Conservation (phyloP, 805 yeast genomes). For the Starmerella tilneyi region DNA sequence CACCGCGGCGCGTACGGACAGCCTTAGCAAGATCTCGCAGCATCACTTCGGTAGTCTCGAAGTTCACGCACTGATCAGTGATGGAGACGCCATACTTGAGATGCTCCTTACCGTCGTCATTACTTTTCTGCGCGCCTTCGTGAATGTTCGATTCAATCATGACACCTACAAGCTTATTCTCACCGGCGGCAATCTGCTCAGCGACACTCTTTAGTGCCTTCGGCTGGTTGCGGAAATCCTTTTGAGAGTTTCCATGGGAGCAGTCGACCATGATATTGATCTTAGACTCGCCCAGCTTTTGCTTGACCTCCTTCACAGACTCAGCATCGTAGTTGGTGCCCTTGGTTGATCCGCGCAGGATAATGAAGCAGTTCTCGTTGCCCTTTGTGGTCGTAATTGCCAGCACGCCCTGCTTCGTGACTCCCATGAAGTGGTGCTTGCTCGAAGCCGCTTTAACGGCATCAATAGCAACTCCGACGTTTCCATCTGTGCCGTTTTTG, state of each 20-base stretch:
- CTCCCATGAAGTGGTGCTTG: slow-evolving; percentile 93
- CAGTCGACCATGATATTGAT: slow-evolving; percentile 81
- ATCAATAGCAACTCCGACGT: slow-evolving; percentile 83
- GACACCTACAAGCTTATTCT: slow-evolving; percentile 71
- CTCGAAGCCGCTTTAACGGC: slow-evolving; percentile 87
- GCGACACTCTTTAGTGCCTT: slow-evolving; percentile 76
- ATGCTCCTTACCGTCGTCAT: slow-evolving; percentile 43
- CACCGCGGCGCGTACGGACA: slow-evolving; percentile 54
- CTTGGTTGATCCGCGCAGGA: slow-evolving; percentile 89
- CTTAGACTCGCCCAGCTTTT: slow-evolving; percentile 44
- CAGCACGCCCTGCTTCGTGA: slow-evolving; percentile 92
- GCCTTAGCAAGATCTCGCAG: slow-evolving; percentile 71
- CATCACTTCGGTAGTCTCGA: slow-evolving; percentile 80
- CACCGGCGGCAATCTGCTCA: slow-evolving; percentile 73
- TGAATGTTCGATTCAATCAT: slow-evolving; percentile 91
- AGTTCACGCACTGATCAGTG: slow-evolving; percentile 92
- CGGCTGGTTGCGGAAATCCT: slow-evolving; percentile 93
- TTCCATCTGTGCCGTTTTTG: slow-evolving; percentile 97
- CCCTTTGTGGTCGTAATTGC: slow-evolving; percentile 96
- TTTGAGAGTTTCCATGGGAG: slow-evolving; percentile 93
- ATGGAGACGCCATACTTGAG: slow-evolving; percentile 89
- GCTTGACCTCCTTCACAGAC: slow-evolving; percentile 66
- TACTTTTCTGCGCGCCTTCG: slow-evolving; percentile 84
- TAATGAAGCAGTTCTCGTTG: slow-evolving; percentile 86
- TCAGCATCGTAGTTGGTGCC: slow-evolving; percentile 86